phyloP scores from a whole-genome alignment of 257 asterid genomes.

The Euphrasia confusa region DNA sequence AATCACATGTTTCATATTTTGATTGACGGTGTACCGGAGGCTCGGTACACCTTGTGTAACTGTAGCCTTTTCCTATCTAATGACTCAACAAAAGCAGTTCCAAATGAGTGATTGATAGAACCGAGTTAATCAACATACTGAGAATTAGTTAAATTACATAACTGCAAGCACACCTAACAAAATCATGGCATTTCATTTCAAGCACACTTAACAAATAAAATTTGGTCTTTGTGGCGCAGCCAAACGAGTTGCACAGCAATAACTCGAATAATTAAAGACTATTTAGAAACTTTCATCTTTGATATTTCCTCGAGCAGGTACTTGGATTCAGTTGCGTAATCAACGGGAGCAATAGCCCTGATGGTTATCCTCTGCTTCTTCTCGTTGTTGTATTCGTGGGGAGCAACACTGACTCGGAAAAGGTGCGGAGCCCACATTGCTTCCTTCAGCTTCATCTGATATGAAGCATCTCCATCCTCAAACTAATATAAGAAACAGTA shows the following conservation, averaged over 20 bases:
- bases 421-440: constrained; percentile 68
- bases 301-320: constrained; percentile 63
- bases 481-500: background rate
- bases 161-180: constrained; percentile 20
- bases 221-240: background rate
- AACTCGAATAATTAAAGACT: background rate
- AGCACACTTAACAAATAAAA: background rate
- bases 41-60: no score
- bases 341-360: constrained; percentile 63
- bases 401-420: constrained; percentile 66
- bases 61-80: no score
- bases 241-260: background rate
- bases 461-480: constrained; percentile 48
- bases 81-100: no score
- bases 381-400: constrained; percentile 69
- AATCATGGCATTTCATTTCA: constrained; percentile 9
- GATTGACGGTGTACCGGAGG: no score
- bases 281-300: constrained; percentile 49
- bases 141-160: constrained; percentile 11
- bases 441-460: constrained; percentile 45
- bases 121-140: no score
- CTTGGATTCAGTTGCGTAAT: constrained; percentile 73
- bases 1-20: no score
- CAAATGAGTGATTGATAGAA: no score
- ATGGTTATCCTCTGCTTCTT: constrained; percentile 79